phyloP scores from a whole-genome alignment of 2,329 filamentous ascomycete species.

The Trichothecium roseum region DNA sequence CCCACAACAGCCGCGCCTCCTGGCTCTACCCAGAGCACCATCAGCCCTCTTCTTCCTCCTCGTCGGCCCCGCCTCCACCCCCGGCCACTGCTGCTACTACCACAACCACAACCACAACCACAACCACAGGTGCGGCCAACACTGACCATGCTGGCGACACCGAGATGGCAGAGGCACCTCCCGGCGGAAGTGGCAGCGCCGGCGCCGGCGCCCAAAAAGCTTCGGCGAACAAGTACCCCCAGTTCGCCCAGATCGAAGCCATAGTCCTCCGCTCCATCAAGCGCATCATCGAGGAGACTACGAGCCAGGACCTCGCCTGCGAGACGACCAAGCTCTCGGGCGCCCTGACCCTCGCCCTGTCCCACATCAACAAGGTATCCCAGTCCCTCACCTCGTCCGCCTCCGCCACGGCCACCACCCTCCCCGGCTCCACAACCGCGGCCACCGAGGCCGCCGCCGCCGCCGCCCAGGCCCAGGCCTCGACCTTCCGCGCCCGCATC shows the following conservation, averaged over 20 bases:
- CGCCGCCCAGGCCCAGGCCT: conserved; percentile 7
- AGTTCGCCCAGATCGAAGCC: conserved; percentile 79
- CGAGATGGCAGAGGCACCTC: conserved; percentile 42
- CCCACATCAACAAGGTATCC: conserved; percentile 78
- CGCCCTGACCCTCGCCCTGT: conserved; percentile 78
- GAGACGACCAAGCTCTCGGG: conserved; percentile 84
- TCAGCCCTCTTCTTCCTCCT: too few species aligned
- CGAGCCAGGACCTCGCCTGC: conserved; percentile 51
- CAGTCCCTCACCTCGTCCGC: conserved; percentile 50
- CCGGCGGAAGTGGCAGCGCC: too few species aligned
- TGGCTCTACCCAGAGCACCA: conserved; percentile 79
- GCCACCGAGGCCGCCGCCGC: conserved; percentile 18
- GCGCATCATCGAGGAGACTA: conserved; percentile 61
- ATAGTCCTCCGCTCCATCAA: conserved; percentile 67
- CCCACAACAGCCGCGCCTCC: conserved; percentile 73
- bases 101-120: conserved; percentile 2
- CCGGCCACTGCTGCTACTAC: conserved; percentile 15
- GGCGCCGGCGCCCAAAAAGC: conserved; percentile 23
- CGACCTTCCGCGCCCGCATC: conserved; percentile 52
- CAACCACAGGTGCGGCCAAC: not conserved
- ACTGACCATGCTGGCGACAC: conserved; percentile 37
- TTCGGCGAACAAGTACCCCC: conserved; percentile 82
- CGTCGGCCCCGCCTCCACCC: too few species aligned
- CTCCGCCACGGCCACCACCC: conserved; percentile 23
- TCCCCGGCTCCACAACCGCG: conserved; percentile 24